Evolutionary conservation across 164 flowering plant genomes (phyloP), one percentile per base, ranked within the genome.

Genomic region (Aristolochia fimbriata): DNA sequence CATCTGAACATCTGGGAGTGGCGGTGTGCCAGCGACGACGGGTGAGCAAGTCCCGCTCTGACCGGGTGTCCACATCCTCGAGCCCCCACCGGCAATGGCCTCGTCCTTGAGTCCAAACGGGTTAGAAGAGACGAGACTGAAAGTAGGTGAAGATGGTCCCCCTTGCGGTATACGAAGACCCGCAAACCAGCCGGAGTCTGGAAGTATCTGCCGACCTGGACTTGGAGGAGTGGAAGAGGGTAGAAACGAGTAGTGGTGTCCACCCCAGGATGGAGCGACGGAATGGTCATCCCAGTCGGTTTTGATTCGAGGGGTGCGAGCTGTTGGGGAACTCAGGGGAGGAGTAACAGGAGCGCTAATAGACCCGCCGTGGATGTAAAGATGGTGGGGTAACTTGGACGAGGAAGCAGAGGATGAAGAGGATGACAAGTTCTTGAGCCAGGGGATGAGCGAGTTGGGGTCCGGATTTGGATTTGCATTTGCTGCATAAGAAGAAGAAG

Each of bases 31-130:
- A 12, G 84, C 72, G 58, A 86, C 54, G 17, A 82, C 92, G 0
- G 98, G 98, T 15, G 98, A 89, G 77, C 98, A 89, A 33, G 96
- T 81, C 45, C 98, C 98, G 59, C 98, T 92, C 61, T 89, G 96
- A 45, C 89, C 96, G 8, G 96, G 98, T 23, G 98, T 87, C 96
- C 96, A 89, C 91, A 87, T 84, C 7, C 83, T 79, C 6, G 96
- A 86, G 4, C 59, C 89, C 27, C 79, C 80, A 56, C 74, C 81
- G 0, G 79, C 72, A 15, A 77, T 72, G 17, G 68, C 78, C 41
- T 58, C 68, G 1, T 58, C 62, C 57, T 43, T 65, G 41, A 47
- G 47, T 22, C 69, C 69, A 55, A 66, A 60, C 10, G 69, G 69
- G 31, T 66, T 66, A 15, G 59, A 20, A n/a, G 59, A 51, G 16